A percentile compares a stretch with the other conserved stretches of the same genome.
Evolutionary conservation across 805 yeast species (phyloP).

Genomic region (Candida hungchunana): DNA sequence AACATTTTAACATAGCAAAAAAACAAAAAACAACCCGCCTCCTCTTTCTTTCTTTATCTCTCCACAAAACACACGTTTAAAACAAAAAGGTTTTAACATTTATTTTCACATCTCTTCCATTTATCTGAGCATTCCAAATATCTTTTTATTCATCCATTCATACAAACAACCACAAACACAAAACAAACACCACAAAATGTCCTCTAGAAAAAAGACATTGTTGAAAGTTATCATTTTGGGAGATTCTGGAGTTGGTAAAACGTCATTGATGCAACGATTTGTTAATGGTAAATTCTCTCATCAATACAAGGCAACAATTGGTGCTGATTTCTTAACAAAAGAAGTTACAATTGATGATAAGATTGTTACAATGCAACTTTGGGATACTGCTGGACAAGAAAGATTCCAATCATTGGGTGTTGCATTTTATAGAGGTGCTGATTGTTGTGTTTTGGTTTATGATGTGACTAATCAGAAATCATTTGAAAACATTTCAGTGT

Average conservation of each 20-base stretch:
- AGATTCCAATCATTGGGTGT: conserved; percentile 95
- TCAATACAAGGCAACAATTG: conserved; percentile 96
- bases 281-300: conserved; percentile 92
- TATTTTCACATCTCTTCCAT: too few relatives aligned
- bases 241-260: conserved; percentile 97
- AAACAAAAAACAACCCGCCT: too few relatives aligned
- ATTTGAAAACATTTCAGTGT: conserved; percentile 79
- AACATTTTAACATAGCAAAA: too few relatives aligned
- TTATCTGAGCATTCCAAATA: too few relatives aligned
- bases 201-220: conserved; percentile 63
- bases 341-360: conserved; percentile 79
- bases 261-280: conserved; percentile 95
- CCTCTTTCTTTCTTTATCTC: too few relatives aligned
- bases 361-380: conserved; percentile 59
- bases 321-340: conserved; percentile 94
- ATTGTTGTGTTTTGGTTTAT: conserved; percentile 93
- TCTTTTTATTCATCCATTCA: too few relatives aligned
- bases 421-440: conserved; percentile 96
- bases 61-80: too few relatives aligned
- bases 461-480: conserved; percentile 95
- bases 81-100: too few relatives aligned
- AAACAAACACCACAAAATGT: conserved; percentile 19
- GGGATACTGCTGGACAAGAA: conserved; percentile 99
- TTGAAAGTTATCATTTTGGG: conserved; percentile 89
- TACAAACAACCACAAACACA: conserved; percentile 1